These are phyloP conservation scores for Ophiostoma novo-ulmi DNA, from an alignment of 2,329 filamentous ascomycete genomes.

Conservation along the genomic window DNA sequence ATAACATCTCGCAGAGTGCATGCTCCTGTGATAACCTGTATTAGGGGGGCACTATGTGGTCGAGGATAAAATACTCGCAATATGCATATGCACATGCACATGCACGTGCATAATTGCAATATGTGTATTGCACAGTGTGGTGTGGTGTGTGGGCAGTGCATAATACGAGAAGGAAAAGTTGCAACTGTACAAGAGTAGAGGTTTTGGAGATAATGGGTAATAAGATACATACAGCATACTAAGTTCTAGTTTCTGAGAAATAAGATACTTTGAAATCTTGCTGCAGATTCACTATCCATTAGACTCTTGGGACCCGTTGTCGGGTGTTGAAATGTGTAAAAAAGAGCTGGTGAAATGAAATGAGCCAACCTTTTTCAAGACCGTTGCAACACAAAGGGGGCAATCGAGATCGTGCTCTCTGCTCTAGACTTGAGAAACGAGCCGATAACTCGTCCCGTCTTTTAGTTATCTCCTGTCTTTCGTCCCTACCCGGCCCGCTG, in stretches of 20 bases:
- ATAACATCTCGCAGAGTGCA: neutral
- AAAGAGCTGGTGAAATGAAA: neutral
- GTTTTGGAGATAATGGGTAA: too few relatives aligned
- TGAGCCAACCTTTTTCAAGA: neutral
- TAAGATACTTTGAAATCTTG: too few relatives aligned
- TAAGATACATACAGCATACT: too few relatives aligned
- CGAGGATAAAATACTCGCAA: neutral
- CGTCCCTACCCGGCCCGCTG: conserved; percentile 17
- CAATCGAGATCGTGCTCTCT: conserved; percentile 4
- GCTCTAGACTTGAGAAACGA: neutral
- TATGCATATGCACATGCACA: conserved; percentile 7
- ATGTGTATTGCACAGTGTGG: neutral
- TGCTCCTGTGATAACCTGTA: neutral
- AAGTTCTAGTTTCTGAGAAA: too few relatives aligned
- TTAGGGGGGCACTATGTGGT: neutral
- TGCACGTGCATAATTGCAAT: neutral
- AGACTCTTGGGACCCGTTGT: neutral
- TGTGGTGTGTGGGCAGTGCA: neutral
- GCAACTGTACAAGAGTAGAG: too few relatives aligned
- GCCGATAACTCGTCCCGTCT: neutral
- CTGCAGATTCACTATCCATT: neutral
- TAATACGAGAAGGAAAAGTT: neutral
- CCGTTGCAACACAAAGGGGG: neutral
- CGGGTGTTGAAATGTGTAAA: neutral
- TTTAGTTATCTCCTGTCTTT: neutral